Base-by-base conservation (phyloP, 192 early-diverging fungal genomes). In the Backusella sp. region DNA sequence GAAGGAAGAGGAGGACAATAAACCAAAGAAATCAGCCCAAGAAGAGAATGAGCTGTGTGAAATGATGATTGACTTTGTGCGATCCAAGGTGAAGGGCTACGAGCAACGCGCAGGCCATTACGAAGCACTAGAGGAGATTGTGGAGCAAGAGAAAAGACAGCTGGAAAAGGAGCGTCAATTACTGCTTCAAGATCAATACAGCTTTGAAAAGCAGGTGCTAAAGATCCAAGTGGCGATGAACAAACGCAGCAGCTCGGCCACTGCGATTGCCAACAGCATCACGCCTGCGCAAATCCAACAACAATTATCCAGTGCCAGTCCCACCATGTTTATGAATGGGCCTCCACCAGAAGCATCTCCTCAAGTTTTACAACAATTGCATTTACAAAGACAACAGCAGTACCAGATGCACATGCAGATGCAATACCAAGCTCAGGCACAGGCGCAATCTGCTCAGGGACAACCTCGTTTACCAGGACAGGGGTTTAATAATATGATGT, bases 31-130 rank as follows among this genome's bases (percentile, higher is more conserved):
- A 41, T 67, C 75, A 17, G 92, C 94, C 6, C 94, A 92, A 74
- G 97, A 98, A 77, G 84, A 90, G 11, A 94, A 97, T 83, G 86
- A 93, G 53, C 90, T 93, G 72, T 85, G 86, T 26, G 84, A 85
- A 15, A 79, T 95, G 73, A 90, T 94, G n/a, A 86, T 91, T 36
- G 85, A 88, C 30, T 86, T 93, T 3, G 89, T 98, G 95, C 19
- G 91, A 94, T 74, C 80, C 89, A 77, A 97, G 97, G 81, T 85
- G 93, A 73, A 85, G 86, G 78, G 95, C 94, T 82, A 76, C 98
- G 72, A 91, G 94, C 75, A 87, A 93, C 39, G 98, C 96, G 79
- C 87, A 95, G 87, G 84, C 84, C 93, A 97, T 82, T 97, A 98
- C 77, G 91, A 97, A 68, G 93, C 96, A 77, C 76, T 98, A 71